Base-by-base conservation (phyloP, 352 stramenopile species). In the Peronospora farinosa region DNA sequence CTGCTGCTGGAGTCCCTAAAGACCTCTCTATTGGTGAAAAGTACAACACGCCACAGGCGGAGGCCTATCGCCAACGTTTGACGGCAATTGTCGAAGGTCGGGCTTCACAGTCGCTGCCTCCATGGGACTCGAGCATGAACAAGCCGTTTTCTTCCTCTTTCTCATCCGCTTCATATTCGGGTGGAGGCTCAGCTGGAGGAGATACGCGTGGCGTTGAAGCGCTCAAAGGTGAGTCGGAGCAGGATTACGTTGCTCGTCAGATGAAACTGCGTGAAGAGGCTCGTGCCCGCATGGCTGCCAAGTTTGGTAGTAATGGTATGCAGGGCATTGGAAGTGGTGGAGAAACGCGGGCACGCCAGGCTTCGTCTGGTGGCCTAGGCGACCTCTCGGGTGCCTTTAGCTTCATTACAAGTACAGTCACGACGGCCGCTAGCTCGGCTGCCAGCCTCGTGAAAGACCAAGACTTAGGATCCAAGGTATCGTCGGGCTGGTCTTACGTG, bases 1-100 rank as follows among this genome's bases (percentile, higher is more conserved):
- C 68, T 7, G 51, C 63, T 17, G 77, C 74, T 8, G 78, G 81
- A 17, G 81, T 92, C 5, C 81, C 78, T n/a, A 81, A 59, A 9
- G 71, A 61, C n/a, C 67, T 92, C 7, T 86, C 72, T 11, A 90
- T 89, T 50, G 73, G 65, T 33, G 72, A 92, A 49, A 92, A 89
- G 50, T 89, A 92, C 64, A 89, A 89, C 69, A 86, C 81, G 31
- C 78, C 81, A 1, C 81, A 92, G 55, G 81, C 81, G 7, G 81
- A 88, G 31, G 68, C 71, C 8, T 92, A 88, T 55, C 81, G 81
- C 52, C 62, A 66, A 33, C 64, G 73, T 15, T 60, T 89, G 11
- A 74, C 63, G 12, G 74, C 76, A 3, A 63, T 86, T n/a, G 76
- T 88, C 4, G 74, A 92, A 36, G 77, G 77, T 19, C 70, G 65